A percentile compares a stretch with the other conserved stretches of the same genome.
Evolutionary conservation across 192 early-diverging fungal genomes (phyloP).

Genomic region (Mortierella antarctica): DNA sequence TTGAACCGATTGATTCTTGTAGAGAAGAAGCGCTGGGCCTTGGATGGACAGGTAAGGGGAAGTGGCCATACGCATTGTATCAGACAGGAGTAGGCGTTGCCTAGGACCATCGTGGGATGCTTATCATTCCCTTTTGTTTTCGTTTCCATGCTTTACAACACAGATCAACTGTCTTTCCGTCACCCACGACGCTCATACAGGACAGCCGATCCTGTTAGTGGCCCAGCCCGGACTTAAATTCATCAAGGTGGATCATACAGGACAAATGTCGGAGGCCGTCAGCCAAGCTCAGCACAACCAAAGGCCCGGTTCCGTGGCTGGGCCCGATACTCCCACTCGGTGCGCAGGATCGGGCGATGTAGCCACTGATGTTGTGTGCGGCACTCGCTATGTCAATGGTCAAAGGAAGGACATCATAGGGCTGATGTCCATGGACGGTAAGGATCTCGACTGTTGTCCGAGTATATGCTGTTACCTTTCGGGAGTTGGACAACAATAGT

Average conservation of each 20-base stretch:
- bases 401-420: slow-evolving; percentile 57
- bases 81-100: not conserved
- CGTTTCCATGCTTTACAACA: not conserved
- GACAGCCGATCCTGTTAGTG: slow-evolving; percentile 59
- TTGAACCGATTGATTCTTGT: slow-evolving; percentile 15
- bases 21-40: slow-evolving; percentile 64
- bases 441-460: not conserved
- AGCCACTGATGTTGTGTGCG: slow-evolving; percentile 61
- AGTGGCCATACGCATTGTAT: not conserved
- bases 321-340: slow-evolving; percentile 18
- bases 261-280: slow-evolving; percentile 37
- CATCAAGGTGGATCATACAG: slow-evolving; percentile 36
- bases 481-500: not conserved
- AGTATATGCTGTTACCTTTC: not conserved
- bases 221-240: slow-evolving; percentile 64
- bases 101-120: not conserved
- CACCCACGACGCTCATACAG: slow-evolving; percentile 52
- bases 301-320: slow-evolving; percentile 3
- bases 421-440: slow-evolving; percentile 69
- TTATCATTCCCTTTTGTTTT: not conserved
- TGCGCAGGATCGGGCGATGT: slow-evolving; percentile 35
- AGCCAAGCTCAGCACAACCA: slow-evolving; percentile 33
- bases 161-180: slow-evolving; percentile 64
- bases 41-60: slow-evolving; percentile 63
- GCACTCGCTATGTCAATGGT: slow-evolving; percentile 43